Base-by-base conservation (phyloP, 1,139 yeast genomes). In the Yarrowia galli region DNA sequence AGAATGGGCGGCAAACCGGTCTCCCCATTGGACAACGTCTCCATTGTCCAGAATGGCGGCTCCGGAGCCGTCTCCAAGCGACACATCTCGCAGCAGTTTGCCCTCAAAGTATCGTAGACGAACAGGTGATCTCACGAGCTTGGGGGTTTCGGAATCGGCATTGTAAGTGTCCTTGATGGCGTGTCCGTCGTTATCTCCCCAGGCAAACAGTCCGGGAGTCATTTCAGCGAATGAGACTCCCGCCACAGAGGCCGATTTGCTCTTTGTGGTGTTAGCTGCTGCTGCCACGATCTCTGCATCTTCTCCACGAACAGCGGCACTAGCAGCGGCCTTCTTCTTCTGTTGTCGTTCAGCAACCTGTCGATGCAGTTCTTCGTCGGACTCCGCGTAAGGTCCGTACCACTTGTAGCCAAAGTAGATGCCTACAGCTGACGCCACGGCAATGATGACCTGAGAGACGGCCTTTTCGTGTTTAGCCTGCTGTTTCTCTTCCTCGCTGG, bases 21-120 rank as follows among this genome's bases (percentile, higher is more conserved):
- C 69, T 67, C 86, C 85, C 89, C 92, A 90, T 74, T 89, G 91
- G 69, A 86, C 87, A 25, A 91, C 82, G 73, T 88, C 85, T n/a
- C 98, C 98, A 32, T 84, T 83, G 0, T 83, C 84, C 70, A 88
- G 84, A 25, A 87, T 84, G 0, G 96, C 87, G 0, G 87, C 87
- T 3, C 87, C 89, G 32, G 88, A 81, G 10, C 77, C 78, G 28
- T 83, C 85, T 25, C 81, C 79, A 0, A 91, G 74, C 45, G 81
- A 80, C n/a, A 92, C 85, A 73, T 87, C 89, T 60, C 84, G 81
- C 60, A 92, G 77, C 20, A 81, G 73, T 78, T 83, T 82, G 56
- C 84, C 84, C 73, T 92, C 92, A 73, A 93, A 92, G 72, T 81
- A 84, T 1, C 82, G 80, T 8, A 89, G 76, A 73, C 97, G 81